Evolutionary conservation across 1,284 basidiomycete species (phyloP).

Genomic region (Ceratobasidium sp.): DNA sequence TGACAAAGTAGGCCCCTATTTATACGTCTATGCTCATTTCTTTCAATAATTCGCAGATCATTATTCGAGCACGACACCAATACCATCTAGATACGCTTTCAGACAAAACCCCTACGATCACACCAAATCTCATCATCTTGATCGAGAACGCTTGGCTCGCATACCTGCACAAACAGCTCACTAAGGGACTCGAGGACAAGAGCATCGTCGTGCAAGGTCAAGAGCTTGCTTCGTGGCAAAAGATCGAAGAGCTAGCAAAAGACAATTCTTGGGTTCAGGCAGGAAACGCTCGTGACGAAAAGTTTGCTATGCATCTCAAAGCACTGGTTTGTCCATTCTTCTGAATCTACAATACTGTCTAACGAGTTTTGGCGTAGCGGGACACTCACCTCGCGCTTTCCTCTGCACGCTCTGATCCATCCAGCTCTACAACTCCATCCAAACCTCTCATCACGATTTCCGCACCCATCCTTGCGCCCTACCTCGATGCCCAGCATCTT

Average conservation of each 20-base stretch:
- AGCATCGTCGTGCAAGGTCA: constrained; percentile 58
- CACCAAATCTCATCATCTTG: constrained; percentile 65
- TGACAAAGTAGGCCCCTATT: constrained; percentile 79
- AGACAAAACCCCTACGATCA: constrained; percentile 59
- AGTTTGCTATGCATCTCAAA: constrained; percentile 86
- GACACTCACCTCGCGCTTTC: constrained; percentile 50
- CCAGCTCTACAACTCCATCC: constrained; percentile 53
- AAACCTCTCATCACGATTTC: constrained; percentile 73
- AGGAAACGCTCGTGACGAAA: constrained; percentile 79
- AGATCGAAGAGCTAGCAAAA: constrained; percentile 58
- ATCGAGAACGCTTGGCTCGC: constrained; percentile 69
- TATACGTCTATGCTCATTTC: constrained; percentile 21
- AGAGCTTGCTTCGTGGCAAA: constrained; percentile 63
- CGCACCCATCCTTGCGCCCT: constrained; percentile 75
- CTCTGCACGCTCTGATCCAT: constrained; percentile 42
- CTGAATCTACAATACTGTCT: constrained; percentile 49
- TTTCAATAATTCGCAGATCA: constrained; percentile 67
- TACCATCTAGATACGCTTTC: constrained; percentile 76
- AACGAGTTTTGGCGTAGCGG: constrained; percentile 50
- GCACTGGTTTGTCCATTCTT: constrained; percentile 64
- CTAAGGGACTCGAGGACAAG: constrained; percentile 61
- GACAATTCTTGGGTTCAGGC: constrained; percentile 57
- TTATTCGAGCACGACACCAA: constrained; percentile 85
- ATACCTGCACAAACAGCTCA: constrained; percentile 68
- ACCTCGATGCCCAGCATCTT: constrained; percentile 61